These are phyloP conservation scores for Ogataea ganodermae DNA, from an alignment of 805 yeast species.

Conservation along the genomic window DNA sequence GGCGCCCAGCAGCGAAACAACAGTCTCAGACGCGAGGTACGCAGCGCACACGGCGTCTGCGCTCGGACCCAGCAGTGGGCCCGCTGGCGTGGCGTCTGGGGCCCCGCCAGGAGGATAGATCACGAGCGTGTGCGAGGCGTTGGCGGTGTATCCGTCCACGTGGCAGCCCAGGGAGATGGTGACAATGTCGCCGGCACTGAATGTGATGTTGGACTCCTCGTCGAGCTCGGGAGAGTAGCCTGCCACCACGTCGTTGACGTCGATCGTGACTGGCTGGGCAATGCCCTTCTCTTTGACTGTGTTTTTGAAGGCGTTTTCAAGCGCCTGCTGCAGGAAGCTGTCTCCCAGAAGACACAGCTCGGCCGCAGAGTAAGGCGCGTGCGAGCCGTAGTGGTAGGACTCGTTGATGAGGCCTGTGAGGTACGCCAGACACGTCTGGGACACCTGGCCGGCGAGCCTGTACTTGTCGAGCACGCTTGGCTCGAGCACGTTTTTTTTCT, in stretches of 20 bases:
- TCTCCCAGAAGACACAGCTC: constrained; percentile 86
- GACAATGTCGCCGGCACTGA: constrained; percentile 79
- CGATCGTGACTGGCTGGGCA: constrained; percentile 87
- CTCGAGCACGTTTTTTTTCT: constrained; percentile 68
- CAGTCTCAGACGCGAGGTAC: constrained; percentile 85
- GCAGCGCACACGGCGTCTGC: constrained; percentile 92
- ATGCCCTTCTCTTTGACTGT: constrained; percentile 85
- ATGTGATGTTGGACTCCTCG: constrained; percentile 48
- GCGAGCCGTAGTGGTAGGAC: constrained; percentile 63
- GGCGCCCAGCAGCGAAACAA: constrained; percentile 73
- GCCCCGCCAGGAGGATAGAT: constrained; percentile 65
- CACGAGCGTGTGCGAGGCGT: constrained; percentile 83
- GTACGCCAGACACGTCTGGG: constrained; percentile 78
- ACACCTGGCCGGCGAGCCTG: constrained; percentile 83
- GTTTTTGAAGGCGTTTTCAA: constrained; percentile 59
- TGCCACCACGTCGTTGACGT: constrained; percentile 71
- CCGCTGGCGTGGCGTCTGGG: constrained; percentile 52
- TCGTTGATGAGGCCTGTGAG: constrained; percentile 67
- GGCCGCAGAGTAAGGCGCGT: constrained; percentile 51
- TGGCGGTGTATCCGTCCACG: constrained; percentile 92
- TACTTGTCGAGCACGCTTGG: constrained; percentile 73
- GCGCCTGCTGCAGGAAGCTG: constrained; percentile 62
- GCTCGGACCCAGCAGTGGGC: constrained; percentile 79
- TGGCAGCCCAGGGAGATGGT: constrained; percentile 88
- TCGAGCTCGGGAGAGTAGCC: constrained; percentile 90